Conservation (phyloP, 345 rosid genomes). For the Erucastrum elatum region DNA sequence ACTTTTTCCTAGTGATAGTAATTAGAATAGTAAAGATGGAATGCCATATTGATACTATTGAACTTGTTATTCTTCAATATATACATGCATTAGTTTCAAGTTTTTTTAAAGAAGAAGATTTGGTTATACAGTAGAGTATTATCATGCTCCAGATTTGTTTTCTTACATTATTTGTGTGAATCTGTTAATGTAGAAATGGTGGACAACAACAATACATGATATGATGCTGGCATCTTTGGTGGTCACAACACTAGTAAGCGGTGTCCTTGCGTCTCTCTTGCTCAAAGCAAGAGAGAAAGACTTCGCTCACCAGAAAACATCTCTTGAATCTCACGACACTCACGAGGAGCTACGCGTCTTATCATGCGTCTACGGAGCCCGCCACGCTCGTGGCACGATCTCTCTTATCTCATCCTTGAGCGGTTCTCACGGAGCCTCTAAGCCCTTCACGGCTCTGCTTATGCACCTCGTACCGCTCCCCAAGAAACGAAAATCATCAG, state of each 20-base stretch:
- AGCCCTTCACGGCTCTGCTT: conserved; percentile 57
- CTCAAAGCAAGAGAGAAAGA: conserved; percentile 49
- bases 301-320: conserved; percentile 46
- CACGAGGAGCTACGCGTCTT: conserved; percentile 66
- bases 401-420: conserved; percentile 53
- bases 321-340: conserved; percentile 52
- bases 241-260: conserved; percentile 59
- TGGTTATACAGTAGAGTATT: neutral
- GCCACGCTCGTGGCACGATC: conserved; percentile 61
- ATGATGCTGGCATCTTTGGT: conserved; percentile 60
- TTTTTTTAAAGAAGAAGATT: no score
- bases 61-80: neutral
- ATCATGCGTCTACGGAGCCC: conserved; percentile 65
- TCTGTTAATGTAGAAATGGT: conserved; percentile 41
- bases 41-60: neutral
- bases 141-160: neutral
- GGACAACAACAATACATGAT: conserved; percentile 48
- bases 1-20: no score
- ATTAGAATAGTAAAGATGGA: neutral
- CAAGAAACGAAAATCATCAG: conserved; percentile 45
- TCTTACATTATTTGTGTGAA: conserved; percentile 11
- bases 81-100: neutral
- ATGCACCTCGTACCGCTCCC: conserved; percentile 85
- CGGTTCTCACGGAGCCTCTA: conserved; percentile 41
- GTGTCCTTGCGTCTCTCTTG: conserved; percentile 49